Evolutionary conservation across 2,329 filamentous ascomycete species (phyloP).

Genomic region (Monosporascus sp.): DNA sequence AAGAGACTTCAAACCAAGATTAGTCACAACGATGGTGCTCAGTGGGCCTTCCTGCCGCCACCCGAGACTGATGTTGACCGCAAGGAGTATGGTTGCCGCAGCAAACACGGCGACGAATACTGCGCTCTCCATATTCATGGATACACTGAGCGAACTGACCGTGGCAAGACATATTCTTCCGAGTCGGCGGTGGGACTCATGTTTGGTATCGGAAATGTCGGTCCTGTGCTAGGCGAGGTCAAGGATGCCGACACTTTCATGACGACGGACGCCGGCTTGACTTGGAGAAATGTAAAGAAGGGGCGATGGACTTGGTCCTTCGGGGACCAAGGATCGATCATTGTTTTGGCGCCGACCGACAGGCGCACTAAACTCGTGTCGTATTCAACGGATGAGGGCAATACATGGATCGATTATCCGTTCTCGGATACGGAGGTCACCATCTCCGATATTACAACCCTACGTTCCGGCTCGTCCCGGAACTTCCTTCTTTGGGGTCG

Average conservation of each 20-base stretch:
- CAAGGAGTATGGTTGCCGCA: conserved; percentile 65
- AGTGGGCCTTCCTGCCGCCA: conserved; percentile 75
- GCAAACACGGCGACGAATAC: conserved; percentile 51
- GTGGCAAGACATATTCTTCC: conserved; percentile 81
- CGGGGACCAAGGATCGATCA: conserved; percentile 88
- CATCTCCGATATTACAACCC: conserved; percentile 77
- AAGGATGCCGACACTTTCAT: conserved; percentile 85
- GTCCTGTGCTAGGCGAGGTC: conserved; percentile 57
- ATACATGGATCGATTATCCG: conserved; percentile 68
- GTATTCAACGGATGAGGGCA: conserved; percentile 78
- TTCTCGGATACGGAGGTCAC: conserved; percentile 69
- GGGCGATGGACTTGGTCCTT: conserved; percentile 91
- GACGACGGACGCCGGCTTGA: conserved; percentile 84
- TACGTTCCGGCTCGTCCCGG: conserved; percentile 81
- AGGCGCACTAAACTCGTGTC: conserved; percentile 62
- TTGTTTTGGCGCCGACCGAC: conserved; percentile 76
- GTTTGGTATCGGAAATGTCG: conserved; percentile 89
- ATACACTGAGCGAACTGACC: conserved; percentile 85
- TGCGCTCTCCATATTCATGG: conserved; percentile 92
- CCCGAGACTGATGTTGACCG: conserved; percentile 65
- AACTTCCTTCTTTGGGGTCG: conserved; percentile 90
- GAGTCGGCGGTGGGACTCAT: conserved; percentile 83
- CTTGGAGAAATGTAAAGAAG: conserved; percentile 80
- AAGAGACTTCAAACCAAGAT: conserved; percentile 90
- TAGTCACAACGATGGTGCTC: conserved; percentile 90